Evolutionary conservation across 2,329 filamentous ascomycete species (phyloP).

Genomic region (Dactylellina sp.): DNA sequence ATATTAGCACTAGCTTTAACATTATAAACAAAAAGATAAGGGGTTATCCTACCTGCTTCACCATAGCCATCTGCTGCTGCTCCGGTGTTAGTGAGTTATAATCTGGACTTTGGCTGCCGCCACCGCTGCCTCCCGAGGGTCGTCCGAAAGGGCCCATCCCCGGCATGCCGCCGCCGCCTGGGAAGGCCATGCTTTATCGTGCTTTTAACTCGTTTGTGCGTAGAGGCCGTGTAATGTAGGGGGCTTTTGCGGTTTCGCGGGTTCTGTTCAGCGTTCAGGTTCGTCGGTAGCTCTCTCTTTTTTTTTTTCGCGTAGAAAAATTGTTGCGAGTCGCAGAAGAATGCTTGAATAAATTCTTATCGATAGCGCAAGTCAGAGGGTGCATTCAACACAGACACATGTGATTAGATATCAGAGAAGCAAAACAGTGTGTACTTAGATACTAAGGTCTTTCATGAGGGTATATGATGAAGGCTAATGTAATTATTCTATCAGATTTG

Average conservation of each 20-base stretch:
- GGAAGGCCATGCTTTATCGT: slow-evolving; percentile 41
- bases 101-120: slow-evolving; percentile 15
- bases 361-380: neutral
- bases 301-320: slow-evolving; percentile 1
- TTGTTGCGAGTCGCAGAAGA: neutral
- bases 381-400: neutral
- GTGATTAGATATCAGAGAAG: too few species aligned
- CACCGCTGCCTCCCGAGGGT: slow-evolving; percentile 17
- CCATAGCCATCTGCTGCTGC: slow-evolving; percentile 61
- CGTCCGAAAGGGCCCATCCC: slow-evolving; percentile 40
- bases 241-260: neutral
- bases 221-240: neutral
- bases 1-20: too few species aligned
- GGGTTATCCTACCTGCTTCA: slow-evolving; percentile 57
- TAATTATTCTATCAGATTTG: too few species aligned
- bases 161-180: slow-evolving; percentile 43
- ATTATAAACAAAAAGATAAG: slow-evolving; percentile 58
- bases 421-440: too few species aligned
- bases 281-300: too few species aligned
- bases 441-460: too few species aligned
- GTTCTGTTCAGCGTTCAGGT: too few species aligned
- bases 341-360: neutral
- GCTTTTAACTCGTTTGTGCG: too few species aligned
- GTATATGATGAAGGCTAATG: too few species aligned
- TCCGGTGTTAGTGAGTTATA: slow-evolving; percentile 61